Percentiles rank a stretch among this genome's conserved stretches.
phyloP scores from a whole-genome alignment of 2,329 filamentous ascomycete genomes.

The Gyromitra esculenta region DNA sequence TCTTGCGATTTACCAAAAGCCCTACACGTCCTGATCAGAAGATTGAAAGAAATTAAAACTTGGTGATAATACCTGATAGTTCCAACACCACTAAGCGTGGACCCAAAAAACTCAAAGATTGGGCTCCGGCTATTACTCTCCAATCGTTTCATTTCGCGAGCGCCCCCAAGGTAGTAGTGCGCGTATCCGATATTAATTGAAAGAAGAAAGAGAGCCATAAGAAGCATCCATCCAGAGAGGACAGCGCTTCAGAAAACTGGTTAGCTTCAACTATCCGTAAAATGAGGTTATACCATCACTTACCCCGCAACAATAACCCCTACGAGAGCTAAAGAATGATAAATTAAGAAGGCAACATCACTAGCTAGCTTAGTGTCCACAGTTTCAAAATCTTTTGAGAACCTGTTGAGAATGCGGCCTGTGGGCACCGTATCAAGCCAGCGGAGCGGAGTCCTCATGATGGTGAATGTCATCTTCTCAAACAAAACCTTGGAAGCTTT shows the following conservation, averaged over 20 bases:
- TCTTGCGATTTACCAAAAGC: slow-evolving; percentile 75
- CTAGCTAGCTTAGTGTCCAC: slow-evolving; percentile 75
- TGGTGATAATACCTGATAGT: slow-evolving; percentile 69
- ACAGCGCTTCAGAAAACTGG: slow-evolving; percentile 63
- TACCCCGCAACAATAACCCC: slow-evolving; percentile 73
- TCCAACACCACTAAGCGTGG: slow-evolving; percentile 74
- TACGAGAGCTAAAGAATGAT: slow-evolving; percentile 70
- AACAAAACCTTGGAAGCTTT: slow-evolving; percentile 76
- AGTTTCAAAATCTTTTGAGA: slow-evolving; percentile 79
- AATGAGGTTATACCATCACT: slow-evolving; percentile 32
- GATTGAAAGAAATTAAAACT: slow-evolving; percentile 7
- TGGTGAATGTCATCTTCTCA: slow-evolving; percentile 71
- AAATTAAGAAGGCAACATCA: slow-evolving; percentile 70
- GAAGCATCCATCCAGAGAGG: slow-evolving; percentile 73
- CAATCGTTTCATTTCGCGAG: slow-evolving; percentile 78
- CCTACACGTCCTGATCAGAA: slow-evolving; percentile 23
- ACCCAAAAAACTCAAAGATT: slow-evolving; percentile 81
- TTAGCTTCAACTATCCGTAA: slow-evolving; percentile 1
- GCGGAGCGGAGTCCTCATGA: slow-evolving; percentile 77
- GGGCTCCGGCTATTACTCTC: slow-evolving; percentile 81
- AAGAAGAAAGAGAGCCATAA: slow-evolving; percentile 70
- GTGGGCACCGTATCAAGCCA: slow-evolving; percentile 84
- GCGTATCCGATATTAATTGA: slow-evolving; percentile 69
- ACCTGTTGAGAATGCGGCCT: slow-evolving; percentile 79
- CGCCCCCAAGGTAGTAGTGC: slow-evolving; percentile 72